A percentile compares a stretch with the other conserved stretches of the same genome.
These are phyloP conservation scores for Bathelium albidoporum DNA, from an alignment of 495 filamentous ascomycete species.

Conservation along the genomic window DNA sequence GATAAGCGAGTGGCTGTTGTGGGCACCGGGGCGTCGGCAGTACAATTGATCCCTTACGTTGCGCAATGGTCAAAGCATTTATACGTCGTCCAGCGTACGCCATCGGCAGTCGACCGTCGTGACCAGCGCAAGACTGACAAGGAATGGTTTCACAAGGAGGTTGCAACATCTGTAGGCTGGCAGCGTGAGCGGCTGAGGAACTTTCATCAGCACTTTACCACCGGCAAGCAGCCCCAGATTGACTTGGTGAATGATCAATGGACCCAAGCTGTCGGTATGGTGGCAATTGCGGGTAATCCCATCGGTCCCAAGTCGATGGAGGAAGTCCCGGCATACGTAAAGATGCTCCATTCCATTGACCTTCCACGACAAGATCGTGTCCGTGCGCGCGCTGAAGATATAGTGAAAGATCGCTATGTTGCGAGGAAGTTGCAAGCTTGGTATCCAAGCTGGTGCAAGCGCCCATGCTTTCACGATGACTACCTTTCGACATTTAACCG, in stretches of 20 bases:
- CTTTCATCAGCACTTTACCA: conserved; percentile 22
- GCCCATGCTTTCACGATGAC: conserved; percentile 31
- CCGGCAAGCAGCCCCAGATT: conserved; percentile 28
- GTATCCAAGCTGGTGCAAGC: conserved; percentile 32
- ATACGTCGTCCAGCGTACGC: conserved; percentile 48
- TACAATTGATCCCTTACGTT: conserved; percentile 42
- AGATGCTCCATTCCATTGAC: conserved; percentile 18
- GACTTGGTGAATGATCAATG: conserved; percentile 26
- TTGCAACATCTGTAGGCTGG: conserved; percentile 36
- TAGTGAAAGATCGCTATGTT: conserved; percentile 26
- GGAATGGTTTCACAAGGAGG: conserved; percentile 34
- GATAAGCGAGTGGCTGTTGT: conserved; percentile 44
- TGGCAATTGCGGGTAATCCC: conserved; percentile 32
- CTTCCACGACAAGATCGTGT: conserved; percentile 21
- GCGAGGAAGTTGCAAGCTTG: conserved; percentile 25
- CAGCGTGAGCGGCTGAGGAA: conserved; percentile 19
- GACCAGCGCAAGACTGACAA: conserved; percentile 40
- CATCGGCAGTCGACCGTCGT: conserved; percentile 40
- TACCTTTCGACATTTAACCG: conserved; percentile 25
- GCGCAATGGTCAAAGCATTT: conserved; percentile 42
- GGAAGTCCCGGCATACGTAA: conserved; percentile 31
- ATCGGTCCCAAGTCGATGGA: conserved; percentile 16
- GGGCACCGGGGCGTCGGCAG: conserved; percentile 46
- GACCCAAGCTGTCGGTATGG: conserved; percentile 30
- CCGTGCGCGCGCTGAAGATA: conserved; percentile 20